Evolutionary conservation across 108 stramenopile species (phyloP), one percentile per base, ranked within the genome.

Genomic region (Cyclotella sp.): DNA sequence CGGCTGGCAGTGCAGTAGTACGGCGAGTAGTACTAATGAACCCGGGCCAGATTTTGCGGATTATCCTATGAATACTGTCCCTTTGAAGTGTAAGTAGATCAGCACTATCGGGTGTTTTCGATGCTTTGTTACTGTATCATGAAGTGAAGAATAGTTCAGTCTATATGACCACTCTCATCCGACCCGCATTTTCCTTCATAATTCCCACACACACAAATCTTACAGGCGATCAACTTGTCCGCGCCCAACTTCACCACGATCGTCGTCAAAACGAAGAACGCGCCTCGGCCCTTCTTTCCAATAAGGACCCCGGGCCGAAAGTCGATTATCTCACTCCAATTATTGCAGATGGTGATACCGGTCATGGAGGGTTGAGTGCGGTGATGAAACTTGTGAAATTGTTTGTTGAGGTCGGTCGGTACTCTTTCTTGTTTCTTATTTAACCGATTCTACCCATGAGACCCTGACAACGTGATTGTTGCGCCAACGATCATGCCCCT

Each of bases 301-400:
- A 85, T 15, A 43, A 88, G 46, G 77, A 91, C 62, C 84, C 85
- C 30, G 87, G 85, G 29, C 82, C 84, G 24, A 84, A 86, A 41
- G 86, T 96, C 10, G 98, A 98, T 74, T 98, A 95, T 84, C 81
- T 98, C 58, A 85, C 85, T n/a, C 98, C 98, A 15, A 89, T 98
- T 68, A 81, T 98, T 21, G 98, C 97, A 3, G 98, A 98, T 73
- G 98, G 94, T 9, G 98, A 98, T 76, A 98, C 98, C 26, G 98
- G 93, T 41, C 90, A 93, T 65, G 90, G 90, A 66, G 93, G 98
- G 26, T 78, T 97, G 54, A 91, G 88, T 27, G 97, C 98, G 10
- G 96, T 98, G 43, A 97, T 97, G 97, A 97, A 98, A 75, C 82
- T 97, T 9, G 95, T 92, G 42, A 97, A 97, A 73, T 86, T 98